Base-by-base conservation (phyloP, 768 basidiomycete species). In the Harrya chromipes region DNA sequence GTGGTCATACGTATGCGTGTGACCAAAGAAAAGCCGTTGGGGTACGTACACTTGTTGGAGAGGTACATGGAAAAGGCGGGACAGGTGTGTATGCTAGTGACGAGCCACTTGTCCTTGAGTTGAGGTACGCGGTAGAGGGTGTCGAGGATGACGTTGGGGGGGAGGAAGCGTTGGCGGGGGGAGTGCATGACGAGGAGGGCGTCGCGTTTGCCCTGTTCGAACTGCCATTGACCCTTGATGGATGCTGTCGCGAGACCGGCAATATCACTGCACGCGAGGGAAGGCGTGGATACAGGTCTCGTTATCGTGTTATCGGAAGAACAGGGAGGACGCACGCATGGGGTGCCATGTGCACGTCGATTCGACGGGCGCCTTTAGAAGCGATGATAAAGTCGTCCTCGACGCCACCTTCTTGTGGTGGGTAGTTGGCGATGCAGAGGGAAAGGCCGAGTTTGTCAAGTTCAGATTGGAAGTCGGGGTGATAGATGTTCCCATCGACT, bases 151-250 rank as follows among this genome's bases (percentile, higher is more conserved):
- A 57, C 58, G 9, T 56, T 39, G 1, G 2, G 38, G 0, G 67
- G 65, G 37, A 67, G 38, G 35, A 12, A 69, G 2, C n/a, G 19
- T 20, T 43, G 23, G 11, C 60, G 65, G 6, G 71, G 70, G 13
- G 27, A 48, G 37, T 54, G 53, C 69, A 72, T 72, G 54, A 70
- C 53, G 8, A 72, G 51, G 26, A 73, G 48, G n/a, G 71, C 71
- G 4, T 64, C 69, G 2, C 65, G 68, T 40, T 55, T 62, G 0
- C 66, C 63, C 16, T 17, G 45, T 7, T 62, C 60, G 48, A 71
- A 72, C 33, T 67, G 59, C 70, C 70, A 72, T 23, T 61, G 58
- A 4, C 64, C 70, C 36, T 66, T 67, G 52, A 73, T 23, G 17
- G 69, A 60, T 0, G 68, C 69, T 8, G 50, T 59, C 0, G 57